Evolutionary conservation across 1,139 yeast species (phyloP).

Genomic region (Starmera stellimalicola): DNA sequence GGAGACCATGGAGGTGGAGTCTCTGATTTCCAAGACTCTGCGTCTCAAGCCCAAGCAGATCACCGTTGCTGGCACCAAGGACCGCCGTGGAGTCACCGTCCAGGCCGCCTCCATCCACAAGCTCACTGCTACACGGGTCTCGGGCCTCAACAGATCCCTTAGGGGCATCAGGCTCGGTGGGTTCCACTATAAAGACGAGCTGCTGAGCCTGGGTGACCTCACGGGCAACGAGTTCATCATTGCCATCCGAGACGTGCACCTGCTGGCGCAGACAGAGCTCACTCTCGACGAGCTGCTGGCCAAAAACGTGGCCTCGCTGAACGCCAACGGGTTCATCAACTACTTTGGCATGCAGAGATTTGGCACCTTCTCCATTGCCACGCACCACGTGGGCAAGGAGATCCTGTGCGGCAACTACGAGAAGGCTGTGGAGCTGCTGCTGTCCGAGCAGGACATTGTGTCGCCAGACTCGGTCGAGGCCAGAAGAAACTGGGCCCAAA

Average conservation of each 20-base stretch:
- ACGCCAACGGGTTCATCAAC: slow-evolving; percentile 72
- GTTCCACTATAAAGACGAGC: slow-evolving; percentile 54
- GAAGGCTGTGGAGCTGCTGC: slow-evolving; percentile 64
- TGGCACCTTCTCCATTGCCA: slow-evolving; percentile 89
- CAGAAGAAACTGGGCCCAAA: slow-evolving; percentile 71
- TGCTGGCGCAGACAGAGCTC: slow-evolving; percentile 16
- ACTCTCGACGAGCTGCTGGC: slow-evolving; percentile 33
- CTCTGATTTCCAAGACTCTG: slow-evolving; percentile 60
- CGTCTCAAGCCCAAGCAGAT: slow-evolving; percentile 62
- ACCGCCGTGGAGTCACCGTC: slow-evolving; percentile 90
- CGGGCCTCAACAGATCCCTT: slow-evolving; percentile 64
- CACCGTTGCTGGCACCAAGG: slow-evolving; percentile 92
- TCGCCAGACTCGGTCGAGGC: slow-evolving; percentile 78
- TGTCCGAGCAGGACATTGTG: slow-evolving; percentile 79
- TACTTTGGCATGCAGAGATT: slow-evolving; percentile 97
- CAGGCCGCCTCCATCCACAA: slow-evolving; percentile 69
- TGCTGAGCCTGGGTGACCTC: slow-evolving; percentile 71
- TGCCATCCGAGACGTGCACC: slow-evolving; percentile 63
- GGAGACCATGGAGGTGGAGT: slow-evolving; percentile 94
- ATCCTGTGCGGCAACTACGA: slow-evolving; percentile 71
- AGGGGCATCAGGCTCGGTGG: slow-evolving; percentile 72
- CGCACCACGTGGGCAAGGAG: slow-evolving; percentile 74
- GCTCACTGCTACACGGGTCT: slow-evolving; percentile 70
- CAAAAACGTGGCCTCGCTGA: slow-evolving; percentile 48
- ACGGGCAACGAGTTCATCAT: slow-evolving; percentile 82